phyloP scores from a whole-genome alignment of 1,284 basidiomycete genomes.

The Ganoderma multipileum region DNA sequence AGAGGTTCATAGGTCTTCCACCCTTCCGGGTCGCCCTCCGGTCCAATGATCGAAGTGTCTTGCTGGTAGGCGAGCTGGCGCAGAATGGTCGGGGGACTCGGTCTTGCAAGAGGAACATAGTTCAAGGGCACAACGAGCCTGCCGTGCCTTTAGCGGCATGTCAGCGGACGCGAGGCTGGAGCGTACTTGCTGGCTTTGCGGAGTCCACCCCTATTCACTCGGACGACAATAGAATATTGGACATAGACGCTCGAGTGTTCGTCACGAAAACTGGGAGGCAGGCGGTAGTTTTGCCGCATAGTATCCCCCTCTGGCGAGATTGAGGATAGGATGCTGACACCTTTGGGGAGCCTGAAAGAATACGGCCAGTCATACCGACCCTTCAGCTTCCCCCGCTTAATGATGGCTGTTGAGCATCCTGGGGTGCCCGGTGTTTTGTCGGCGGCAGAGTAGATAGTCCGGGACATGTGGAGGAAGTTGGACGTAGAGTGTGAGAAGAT shows the following conservation, averaged over 20 bases:
- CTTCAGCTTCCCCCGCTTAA: conserved; percentile 50
- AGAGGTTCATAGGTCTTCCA: conserved; percentile 52
- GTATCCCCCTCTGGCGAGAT: conserved; percentile 16
- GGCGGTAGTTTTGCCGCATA: conserved; percentile 37
- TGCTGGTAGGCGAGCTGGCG: conserved; percentile 55
- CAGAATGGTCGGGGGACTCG: conserved; percentile 53
- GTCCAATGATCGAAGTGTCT: conserved; percentile 47
- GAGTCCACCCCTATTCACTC: conserved; percentile 52
- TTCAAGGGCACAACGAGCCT: conserved; percentile 41
- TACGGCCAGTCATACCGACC: conserved; percentile 56
- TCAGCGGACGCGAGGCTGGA: neutral
- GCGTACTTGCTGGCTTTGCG: conserved; percentile 35
- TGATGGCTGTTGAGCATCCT: neutral
- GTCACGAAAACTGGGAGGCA: conserved; percentile 59
- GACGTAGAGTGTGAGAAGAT: conserved; percentile 24
- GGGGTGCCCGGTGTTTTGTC: neutral
- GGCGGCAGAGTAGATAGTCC: conserved; percentile 32
- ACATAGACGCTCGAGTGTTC: conserved; percentile 52
- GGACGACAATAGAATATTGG: conserved; percentile 56
- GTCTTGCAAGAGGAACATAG: conserved; percentile 48
- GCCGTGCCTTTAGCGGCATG: neutral
- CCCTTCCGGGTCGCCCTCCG: conserved; percentile 53
- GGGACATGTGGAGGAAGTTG: conserved; percentile 47
- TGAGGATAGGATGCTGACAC: conserved; percentile 39
- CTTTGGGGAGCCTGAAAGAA: conserved; percentile 49